Conservation (phyloP, 306 rosid species). For the Begonia loranthoides region DNA sequence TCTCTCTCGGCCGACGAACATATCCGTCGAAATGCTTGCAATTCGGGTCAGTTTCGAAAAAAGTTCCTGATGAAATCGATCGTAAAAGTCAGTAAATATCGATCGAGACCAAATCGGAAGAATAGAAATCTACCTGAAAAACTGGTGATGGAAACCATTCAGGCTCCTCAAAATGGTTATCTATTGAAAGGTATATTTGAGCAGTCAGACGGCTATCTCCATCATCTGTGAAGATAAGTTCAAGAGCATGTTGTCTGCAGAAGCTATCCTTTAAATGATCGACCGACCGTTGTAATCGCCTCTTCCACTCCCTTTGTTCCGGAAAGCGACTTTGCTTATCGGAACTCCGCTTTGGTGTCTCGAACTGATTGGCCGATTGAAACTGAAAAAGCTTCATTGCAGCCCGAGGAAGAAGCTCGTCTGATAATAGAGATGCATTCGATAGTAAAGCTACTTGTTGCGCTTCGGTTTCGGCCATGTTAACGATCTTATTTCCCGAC, state of each 20-base stretch:
- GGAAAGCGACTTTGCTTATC: slow-evolving; percentile 41
- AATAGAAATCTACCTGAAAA: slow-evolving; percentile 38
- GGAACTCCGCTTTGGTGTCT: slow-evolving; percentile 33
- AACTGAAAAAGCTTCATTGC: slow-evolving; percentile 40
- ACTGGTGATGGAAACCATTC: slow-evolving; percentile 90
- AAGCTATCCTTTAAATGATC: slow-evolving; percentile 73
- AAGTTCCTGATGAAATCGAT: slow-evolving; percentile 26
- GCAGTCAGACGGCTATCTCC: slow-evolving; percentile 56
- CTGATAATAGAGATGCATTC: slow-evolving; percentile 65
- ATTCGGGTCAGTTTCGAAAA: slow-evolving; percentile 42
- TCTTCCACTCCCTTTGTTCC: slow-evolving; percentile 76
- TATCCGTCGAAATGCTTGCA: slow-evolving; percentile 51
- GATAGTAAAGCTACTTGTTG: slow-evolving; percentile 70
- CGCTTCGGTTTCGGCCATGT: slow-evolving; percentile 67
- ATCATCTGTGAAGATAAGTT: slow-evolving; percentile 78
- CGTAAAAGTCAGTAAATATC: too few species aligned
- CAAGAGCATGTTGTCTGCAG: slow-evolving; percentile 78
- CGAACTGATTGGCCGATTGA: slow-evolving; percentile 22
- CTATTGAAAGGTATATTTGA: slow-evolving; percentile 44
- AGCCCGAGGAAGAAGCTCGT: slow-evolving; percentile 75
- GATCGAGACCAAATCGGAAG: not conserved
- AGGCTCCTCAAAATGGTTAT: slow-evolving; percentile 35
- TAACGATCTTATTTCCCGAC: slow-evolving; percentile 50
- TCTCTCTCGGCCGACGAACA: slow-evolving; percentile 84
- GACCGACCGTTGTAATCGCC: slow-evolving; percentile 57